These are phyloP conservation scores for Pelargonium cotyledonis DNA, from an alignment of 441 rosid genomes.

Conservation along the genomic window DNA sequence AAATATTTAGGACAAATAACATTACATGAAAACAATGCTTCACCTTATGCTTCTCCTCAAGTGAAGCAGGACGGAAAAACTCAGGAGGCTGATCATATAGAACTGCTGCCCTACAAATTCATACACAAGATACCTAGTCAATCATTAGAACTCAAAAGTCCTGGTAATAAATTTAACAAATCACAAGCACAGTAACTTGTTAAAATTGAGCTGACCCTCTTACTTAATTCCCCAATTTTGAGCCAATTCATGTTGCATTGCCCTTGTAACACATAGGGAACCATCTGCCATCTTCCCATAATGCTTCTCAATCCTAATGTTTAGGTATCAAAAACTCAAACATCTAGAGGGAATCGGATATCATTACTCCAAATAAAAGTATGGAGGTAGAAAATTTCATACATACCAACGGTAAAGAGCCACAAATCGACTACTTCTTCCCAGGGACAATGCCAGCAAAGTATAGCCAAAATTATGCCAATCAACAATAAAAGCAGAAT, in stretches of 20 bases:
- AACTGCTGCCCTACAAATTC: slow-evolving; percentile 54
- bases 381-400: slow-evolving; percentile 15
- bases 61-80: slow-evolving; percentile 65
- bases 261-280: slow-evolving; percentile 78
- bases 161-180: background rate
- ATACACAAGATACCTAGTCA: slow-evolving; percentile 20
- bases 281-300: slow-evolving; percentile 87
- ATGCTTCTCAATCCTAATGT: slow-evolving; percentile 64
- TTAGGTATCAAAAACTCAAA: slow-evolving; percentile 16
- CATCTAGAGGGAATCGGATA: slow-evolving; percentile 3
- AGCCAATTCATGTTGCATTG: slow-evolving; percentile 94
- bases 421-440: slow-evolving; percentile 75
- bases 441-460: slow-evolving; percentile 72
- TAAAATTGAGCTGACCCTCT: slow-evolving; percentile 29
- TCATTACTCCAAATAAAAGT: background rate
- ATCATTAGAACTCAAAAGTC: slow-evolving; percentile 13
- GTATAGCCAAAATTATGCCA: slow-evolving; percentile 99
- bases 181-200: slow-evolving; percentile 15
- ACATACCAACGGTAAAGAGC: slow-evolving; percentile 72
- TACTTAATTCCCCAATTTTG: slow-evolving; percentile 97
- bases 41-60: slow-evolving; percentile 79
- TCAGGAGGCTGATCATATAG: slow-evolving; percentile 95
- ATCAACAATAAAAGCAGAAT: slow-evolving; percentile 66
- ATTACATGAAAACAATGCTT: slow-evolving; percentile 16
- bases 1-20: background rate